Percentiles rank a stretch among this genome's conserved stretches.
phyloP scores from a whole-genome alignment of 139 green algal species.

The Chlamydomonas applanata region DNA sequence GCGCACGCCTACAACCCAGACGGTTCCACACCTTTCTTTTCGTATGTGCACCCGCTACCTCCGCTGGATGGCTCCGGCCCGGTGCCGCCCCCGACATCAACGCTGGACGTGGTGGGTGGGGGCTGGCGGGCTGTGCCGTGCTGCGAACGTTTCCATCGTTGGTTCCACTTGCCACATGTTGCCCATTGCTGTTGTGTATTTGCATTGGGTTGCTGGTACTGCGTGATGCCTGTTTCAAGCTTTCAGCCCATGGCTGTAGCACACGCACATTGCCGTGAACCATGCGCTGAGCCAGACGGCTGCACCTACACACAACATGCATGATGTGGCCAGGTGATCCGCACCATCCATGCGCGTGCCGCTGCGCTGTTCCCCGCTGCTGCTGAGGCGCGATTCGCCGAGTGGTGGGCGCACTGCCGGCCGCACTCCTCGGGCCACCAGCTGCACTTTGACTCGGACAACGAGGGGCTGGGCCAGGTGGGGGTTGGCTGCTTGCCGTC shows the following conservation, averaged over 20 bases:
- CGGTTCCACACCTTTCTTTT: constrained; percentile 19
- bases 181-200: neutral
- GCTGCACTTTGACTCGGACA: constrained; percentile 61
- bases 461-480: constrained; percentile 13
- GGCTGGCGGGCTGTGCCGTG: too few relatives aligned
- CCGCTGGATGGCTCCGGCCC: neutral
- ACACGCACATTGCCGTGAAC: too few relatives aligned
- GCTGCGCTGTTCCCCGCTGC: neutral
- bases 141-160: too few relatives aligned
- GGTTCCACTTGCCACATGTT: too few relatives aligned
- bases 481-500: too few relatives aligned
- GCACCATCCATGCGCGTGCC: neutral
- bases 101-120: constrained; percentile 1
- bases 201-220: neutral
- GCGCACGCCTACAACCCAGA: constrained; percentile 18
- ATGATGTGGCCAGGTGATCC: neutral
- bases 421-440: constrained; percentile 53
- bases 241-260: neutral
- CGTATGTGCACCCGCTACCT: constrained; percentile 14
- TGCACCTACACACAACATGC: too few relatives aligned
- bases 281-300: too few relatives aligned
- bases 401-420: constrained; percentile 65
- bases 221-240: neutral
- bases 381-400: constrained; percentile 23
- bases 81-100: neutral